Conservation (phyloP, 1,284 basidiomycete genomes). For the Moniliophthora roreri region DNA sequence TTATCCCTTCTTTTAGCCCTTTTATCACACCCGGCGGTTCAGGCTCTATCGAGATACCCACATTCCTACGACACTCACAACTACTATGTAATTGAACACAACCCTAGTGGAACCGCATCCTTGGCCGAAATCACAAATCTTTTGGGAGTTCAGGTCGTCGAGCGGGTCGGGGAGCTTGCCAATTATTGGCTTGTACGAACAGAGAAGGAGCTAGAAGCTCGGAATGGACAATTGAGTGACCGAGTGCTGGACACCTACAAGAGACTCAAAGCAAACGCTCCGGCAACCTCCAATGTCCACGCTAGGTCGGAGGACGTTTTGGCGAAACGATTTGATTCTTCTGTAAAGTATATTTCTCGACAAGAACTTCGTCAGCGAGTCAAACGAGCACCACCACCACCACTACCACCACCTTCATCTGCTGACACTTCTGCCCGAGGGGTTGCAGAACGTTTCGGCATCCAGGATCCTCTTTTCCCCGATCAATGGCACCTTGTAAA, state of each 20-base stretch:
- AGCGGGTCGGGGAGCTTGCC: constrained; percentile 82
- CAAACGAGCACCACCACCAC: constrained; percentile 69
- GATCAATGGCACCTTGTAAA: constrained; percentile 95
- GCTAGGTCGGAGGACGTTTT: constrained; percentile 41
- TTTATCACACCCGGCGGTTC: constrained; percentile 4
- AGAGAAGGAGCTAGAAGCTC: constrained; percentile 36
- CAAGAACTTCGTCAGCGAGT: constrained; percentile 64
- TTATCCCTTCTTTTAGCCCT: constrained; percentile 4
- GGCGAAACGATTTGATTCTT: constrained; percentile 45
- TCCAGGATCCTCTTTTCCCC: constrained; percentile 86
- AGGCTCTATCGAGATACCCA: constrained; percentile 29
- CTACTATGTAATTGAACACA: constrained; percentile 88
- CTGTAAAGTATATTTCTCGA: constrained; percentile 56
- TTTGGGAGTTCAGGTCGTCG: constrained; percentile 85
- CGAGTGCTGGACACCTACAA: constrained; percentile 53
- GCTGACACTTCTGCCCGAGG: constrained; percentile 40
- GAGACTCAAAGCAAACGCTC: constrained; percentile 38
- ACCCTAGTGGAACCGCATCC: constrained; percentile 49
- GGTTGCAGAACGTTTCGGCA: constrained; percentile 63
- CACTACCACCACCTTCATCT: constrained; percentile 42
- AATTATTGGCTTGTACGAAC: constrained; percentile 87
- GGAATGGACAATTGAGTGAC: constrained; percentile 41
- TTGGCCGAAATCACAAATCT: constrained; percentile 56
- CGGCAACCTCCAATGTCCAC: constrained; percentile 21
- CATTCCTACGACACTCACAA: constrained; percentile 77